Percentiles rank a stretch among this genome's conserved stretches.
phyloP scores from a whole-genome alignment of 768 basidiomycete genomes.

The Leccinum rimulosum region DNA sequence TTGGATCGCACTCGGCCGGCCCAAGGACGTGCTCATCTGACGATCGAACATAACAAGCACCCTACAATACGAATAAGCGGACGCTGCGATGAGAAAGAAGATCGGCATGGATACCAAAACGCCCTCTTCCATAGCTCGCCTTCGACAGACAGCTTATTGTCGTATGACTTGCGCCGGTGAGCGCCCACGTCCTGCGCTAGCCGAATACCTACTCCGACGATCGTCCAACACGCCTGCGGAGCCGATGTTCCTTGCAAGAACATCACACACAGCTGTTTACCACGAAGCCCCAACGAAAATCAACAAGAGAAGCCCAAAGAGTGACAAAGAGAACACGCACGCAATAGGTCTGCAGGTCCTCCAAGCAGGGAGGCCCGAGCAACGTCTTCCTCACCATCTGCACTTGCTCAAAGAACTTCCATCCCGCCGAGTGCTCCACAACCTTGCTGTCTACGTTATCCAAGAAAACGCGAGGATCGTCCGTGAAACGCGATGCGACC shows the following conservation, averaged over 20 bases:
- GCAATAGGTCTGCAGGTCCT: slow-evolving; percentile 69
- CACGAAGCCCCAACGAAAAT: neutral
- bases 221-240: slow-evolving; percentile 66
- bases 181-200: slow-evolving; percentile 60
- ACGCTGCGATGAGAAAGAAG: neutral
- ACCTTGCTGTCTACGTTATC: slow-evolving; percentile 32
- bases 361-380: slow-evolving; percentile 54
- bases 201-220: slow-evolving; percentile 59
- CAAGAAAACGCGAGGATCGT: slow-evolving; percentile 54
- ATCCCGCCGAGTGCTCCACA: slow-evolving; percentile 46
- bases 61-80: slow-evolving; percentile 17
- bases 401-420: slow-evolving; percentile 50
- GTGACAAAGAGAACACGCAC: slow-evolving; percentile 34
- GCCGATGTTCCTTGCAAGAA: slow-evolving; percentile 57
- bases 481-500: slow-evolving; percentile 51
- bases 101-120: slow-evolving; percentile 37
- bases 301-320: neutral
- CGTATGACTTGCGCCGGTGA: slow-evolving; percentile 40
- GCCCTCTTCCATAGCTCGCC: slow-evolving; percentile 60
- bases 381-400: slow-evolving; percentile 58
- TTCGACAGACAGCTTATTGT: slow-evolving; percentile 38
- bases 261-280: slow-evolving; percentile 46
- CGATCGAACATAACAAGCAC: slow-evolving; percentile 32
- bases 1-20: slow-evolving; percentile 63
- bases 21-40: slow-evolving; percentile 46